These are phyloP conservation scores for Barnettozyma pratensis DNA, from an alignment of 805 yeast species.

Conservation along the genomic window DNA sequence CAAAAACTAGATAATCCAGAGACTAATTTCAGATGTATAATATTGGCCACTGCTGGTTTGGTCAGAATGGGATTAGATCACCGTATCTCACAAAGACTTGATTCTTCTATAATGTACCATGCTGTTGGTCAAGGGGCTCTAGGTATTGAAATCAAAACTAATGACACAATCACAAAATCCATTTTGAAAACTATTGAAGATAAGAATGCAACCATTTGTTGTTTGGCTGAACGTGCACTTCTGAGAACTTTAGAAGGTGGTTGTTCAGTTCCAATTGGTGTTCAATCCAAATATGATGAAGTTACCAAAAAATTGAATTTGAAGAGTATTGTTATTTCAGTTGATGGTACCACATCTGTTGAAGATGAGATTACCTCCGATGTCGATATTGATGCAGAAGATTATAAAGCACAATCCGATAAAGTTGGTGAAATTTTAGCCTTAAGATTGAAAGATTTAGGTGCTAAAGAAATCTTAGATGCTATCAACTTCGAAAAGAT, in stretches of 20 bases:
- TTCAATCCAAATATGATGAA: constrained; percentile 51
- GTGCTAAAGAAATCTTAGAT: constrained; percentile 81
- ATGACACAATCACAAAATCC: constrained; percentile 52
- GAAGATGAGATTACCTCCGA: constrained; percentile 41
- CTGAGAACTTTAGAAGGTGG: constrained; percentile 94
- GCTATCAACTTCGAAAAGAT: constrained; percentile 69
- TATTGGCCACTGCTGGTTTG: constrained; percentile 92
- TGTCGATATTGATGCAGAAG: constrained; percentile 21
- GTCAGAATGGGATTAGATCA: constrained; percentile 64
- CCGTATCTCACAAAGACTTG: constrained; percentile 69
- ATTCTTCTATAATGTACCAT: constrained; percentile 78
- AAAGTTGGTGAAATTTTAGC: constrained; percentile 70
- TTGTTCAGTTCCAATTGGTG: constrained; percentile 97
- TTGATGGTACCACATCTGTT: constrained; percentile 72
- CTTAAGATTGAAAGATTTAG: constrained; percentile 55
- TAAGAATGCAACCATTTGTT: constrained; percentile 60
- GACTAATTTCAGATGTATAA: constrained; percentile 62
- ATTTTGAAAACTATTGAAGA: constrained; percentile 65
- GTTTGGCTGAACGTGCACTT: constrained; percentile 83
- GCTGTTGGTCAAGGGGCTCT: constrained; percentile 99
- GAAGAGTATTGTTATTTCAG: constrained; percentile 73
- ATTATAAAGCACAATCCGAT: constrained; percentile 57
- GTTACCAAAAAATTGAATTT: constrained; percentile 43
- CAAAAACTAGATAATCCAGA: constrained; percentile 71
- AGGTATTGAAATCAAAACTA: constrained; percentile 81